These are phyloP conservation scores for Castanea mollissima DNA, from an alignment of 306 rosid species.

Conservation along the genomic window DNA sequence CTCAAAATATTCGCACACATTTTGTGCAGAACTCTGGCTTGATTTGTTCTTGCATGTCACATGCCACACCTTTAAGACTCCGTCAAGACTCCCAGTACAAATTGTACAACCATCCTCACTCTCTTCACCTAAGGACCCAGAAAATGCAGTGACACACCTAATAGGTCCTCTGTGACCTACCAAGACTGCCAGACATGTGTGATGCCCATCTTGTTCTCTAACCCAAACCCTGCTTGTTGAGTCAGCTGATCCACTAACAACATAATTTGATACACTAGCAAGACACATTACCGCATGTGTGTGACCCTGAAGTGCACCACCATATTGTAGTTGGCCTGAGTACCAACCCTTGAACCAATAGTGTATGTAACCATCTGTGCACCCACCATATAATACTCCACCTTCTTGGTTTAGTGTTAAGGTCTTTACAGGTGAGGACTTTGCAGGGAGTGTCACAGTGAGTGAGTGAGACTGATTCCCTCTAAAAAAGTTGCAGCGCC, in stretches of 20 bases:
- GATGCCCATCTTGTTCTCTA: slow-evolving; percentile 58
- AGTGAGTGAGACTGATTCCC: slow-evolving; percentile 72
- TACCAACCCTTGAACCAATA: slow-evolving; percentile 86
- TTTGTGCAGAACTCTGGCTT: slow-evolving; percentile 27
- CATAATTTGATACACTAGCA: slow-evolving; percentile 50
- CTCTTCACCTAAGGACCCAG: slow-evolving; percentile 39
- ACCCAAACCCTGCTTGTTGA: slow-evolving; percentile 76
- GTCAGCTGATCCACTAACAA: slow-evolving; percentile 89
- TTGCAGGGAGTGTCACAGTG: slow-evolving; percentile 69
- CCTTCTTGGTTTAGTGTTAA: slow-evolving; percentile 50
- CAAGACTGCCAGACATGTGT: slow-evolving; percentile 69
- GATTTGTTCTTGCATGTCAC: slow-evolving; percentile 39
- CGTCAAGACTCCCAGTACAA: slow-evolving; percentile 86
- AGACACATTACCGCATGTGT: slow-evolving; percentile 83
- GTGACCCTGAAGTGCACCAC: slow-evolving; percentile 91
- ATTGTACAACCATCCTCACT: slow-evolving; percentile 51
- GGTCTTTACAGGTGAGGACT: slow-evolving; percentile 75
- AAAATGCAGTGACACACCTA: slow-evolving; percentile 54
- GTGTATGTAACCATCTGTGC: slow-evolving; percentile 90
- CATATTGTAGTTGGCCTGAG: slow-evolving; percentile 78
- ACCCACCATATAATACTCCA: slow-evolving; percentile 65
- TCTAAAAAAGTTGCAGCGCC: slow-evolving; percentile 74
- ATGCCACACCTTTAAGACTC: slow-evolving; percentile 82
- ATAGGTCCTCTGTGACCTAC: slow-evolving; percentile 92
- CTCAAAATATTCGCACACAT: slow-evolving; percentile 52